Conservation (phyloP, 768 basidiomycete species). For the Lactifluus pinguis region DNA sequence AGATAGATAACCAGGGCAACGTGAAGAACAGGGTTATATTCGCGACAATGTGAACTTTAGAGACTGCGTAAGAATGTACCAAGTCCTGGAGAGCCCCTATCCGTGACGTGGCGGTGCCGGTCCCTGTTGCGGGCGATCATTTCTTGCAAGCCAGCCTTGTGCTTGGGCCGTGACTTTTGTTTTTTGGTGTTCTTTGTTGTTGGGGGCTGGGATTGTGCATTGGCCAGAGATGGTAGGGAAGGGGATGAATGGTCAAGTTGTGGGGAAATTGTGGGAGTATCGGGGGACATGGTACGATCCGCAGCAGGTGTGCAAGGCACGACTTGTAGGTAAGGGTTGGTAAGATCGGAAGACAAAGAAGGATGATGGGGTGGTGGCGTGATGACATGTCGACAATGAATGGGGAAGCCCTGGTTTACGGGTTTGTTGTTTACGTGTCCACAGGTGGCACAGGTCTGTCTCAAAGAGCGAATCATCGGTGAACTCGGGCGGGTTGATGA, state of each 20-base stretch:
- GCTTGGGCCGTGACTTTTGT: conserved; percentile 34
- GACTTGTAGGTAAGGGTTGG: neutral
- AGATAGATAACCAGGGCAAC: neutral
- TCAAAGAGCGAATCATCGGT: neutral
- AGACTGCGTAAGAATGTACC: conserved; percentile 12
- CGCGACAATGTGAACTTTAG: neutral
- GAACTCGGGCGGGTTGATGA: conserved; percentile 15
- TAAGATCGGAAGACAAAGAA: neutral
- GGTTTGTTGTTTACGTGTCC: conserved; percentile 22
- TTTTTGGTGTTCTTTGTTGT: conserved; percentile 4
- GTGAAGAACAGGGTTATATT: neutral
- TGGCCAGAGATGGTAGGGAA: neutral
- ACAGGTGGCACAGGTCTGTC: conserved; percentile 24
- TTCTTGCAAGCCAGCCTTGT: conserved; percentile 48
- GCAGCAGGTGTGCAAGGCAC: conserved; percentile 1
- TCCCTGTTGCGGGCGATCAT: conserved; percentile 56
- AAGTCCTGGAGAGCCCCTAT: conserved; percentile 2
- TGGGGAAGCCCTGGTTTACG: neutral
- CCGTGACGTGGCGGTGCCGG: conserved; percentile 33
- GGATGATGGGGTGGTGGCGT: neutral
- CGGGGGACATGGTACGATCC: neutral
- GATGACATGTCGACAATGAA: neutral
- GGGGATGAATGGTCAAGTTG: neutral
- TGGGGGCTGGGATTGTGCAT: neutral
- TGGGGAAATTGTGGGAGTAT: conserved; percentile 1